Base-by-base conservation (phyloP, 2,329 filamentous ascomycete genomes). In the Diplodia corticola region DNA sequence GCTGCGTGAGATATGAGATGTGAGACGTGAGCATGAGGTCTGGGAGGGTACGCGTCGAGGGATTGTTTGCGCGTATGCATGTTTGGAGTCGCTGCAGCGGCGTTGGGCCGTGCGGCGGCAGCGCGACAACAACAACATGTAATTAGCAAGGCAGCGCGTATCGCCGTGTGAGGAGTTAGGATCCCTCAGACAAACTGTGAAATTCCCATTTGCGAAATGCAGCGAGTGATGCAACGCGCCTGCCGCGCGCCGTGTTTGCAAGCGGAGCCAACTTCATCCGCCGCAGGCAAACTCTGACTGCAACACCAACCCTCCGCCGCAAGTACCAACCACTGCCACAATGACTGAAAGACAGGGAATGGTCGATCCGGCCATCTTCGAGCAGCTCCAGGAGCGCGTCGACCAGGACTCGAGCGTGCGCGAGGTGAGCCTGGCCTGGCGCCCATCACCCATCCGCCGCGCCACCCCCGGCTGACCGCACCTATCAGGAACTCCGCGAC, bases 351-450 rank as follows among this genome's bases (percentile, higher is more conserved):
- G 70, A 63, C 70, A 78, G 63, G 81, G 79, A 66, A 87, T 90
- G 84, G 88, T 95, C 73, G 89, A 96, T 77, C 89, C 91, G 68
- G 85, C 86, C 70, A 91, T 98, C 77, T 97, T 98, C 79, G 88
- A 93, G 74, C 86, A 90, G 72, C 88, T 99, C 68, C 94, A 97
- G 80, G 82, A 86, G 67, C 93, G 93, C 78, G 92, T 97, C 72
- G 95, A 98, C 72, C 90, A 96, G 78, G 95, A 98, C 76, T 85
- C 87, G 9, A 83, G 86, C 64, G 88, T 96, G 64, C 88, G 91
- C 73, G 94, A 98, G 76, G 86, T 88, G 75, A 72, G 76, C 69
- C 24, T 61, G 9, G 57, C 55, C 12, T 49, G 28, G 20, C 28
- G 26, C 26, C 24, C 26, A 10, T 26, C 40, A 6, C 22, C 20